Conservation (phyloP, 768 basidiomycete species). For the Clitopilus passeckerianus region DNA sequence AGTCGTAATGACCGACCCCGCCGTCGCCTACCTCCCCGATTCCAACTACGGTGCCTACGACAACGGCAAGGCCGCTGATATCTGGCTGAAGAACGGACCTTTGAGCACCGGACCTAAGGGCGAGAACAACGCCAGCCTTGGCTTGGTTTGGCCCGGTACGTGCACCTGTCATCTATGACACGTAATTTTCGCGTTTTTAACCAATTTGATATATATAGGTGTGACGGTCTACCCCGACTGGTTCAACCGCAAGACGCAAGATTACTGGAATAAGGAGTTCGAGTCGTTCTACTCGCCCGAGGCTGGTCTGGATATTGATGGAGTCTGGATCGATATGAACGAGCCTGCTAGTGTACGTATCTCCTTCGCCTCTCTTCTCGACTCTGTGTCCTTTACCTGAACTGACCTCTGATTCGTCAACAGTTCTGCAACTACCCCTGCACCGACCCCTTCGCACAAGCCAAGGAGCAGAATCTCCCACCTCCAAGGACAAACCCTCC, state of each 20-base stretch:
- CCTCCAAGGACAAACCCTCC: slow-evolving; percentile 44
- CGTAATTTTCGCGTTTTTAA: too few relatives aligned
- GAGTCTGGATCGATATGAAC: slow-evolving; percentile 77
- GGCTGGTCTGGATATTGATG: slow-evolving; percentile 60
- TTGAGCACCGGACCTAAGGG: slow-evolving; percentile 20
- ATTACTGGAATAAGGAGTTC: slow-evolving; percentile 64
- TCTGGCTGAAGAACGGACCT: slow-evolving; percentile 53
- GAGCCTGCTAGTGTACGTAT: slow-evolving; percentile 58
- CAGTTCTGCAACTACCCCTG: slow-evolving; percentile 66
- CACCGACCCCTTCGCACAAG: slow-evolving; percentile 54
- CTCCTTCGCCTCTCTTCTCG: neutral
- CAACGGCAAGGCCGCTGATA: slow-evolving; percentile 44
- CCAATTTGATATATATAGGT: slow-evolving; percentile 4
- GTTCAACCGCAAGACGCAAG: slow-evolving; percentile 50
- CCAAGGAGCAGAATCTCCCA: slow-evolving; percentile 44
- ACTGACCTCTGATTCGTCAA: neutral
- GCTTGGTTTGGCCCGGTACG: slow-evolving; percentile 59
- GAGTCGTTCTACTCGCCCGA: slow-evolving; percentile 46
- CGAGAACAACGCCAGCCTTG: slow-evolving; percentile 44
- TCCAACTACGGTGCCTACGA: slow-evolving; percentile 48
- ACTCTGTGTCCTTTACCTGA: neutral
- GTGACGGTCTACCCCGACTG: slow-evolving; percentile 61
- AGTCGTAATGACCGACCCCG: slow-evolving; percentile 77
- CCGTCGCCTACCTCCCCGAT: slow-evolving; percentile 47
- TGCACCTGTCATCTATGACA: too few relatives aligned